phyloP scores from a whole-genome alignment of 2,329 filamentous ascomycete species.

The Lithohypha guttulata region DNA sequence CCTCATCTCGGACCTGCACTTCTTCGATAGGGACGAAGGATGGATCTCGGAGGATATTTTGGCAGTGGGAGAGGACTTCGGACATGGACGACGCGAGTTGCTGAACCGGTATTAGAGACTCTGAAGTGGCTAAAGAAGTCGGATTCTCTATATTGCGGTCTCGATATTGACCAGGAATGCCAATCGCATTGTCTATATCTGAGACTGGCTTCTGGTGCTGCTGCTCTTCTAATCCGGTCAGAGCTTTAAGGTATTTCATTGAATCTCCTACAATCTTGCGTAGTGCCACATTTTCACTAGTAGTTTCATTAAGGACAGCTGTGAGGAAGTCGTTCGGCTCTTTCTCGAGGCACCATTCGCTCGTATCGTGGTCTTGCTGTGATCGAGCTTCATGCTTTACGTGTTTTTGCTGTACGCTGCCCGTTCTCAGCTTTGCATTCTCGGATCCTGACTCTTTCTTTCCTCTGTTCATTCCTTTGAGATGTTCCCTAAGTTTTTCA shows the following conservation, averaged over 20 bases:
- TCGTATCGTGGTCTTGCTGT: conserved; percentile 36
- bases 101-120: conserved; percentile 52
- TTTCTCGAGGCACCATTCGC: conserved; percentile 59
- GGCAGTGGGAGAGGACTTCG: conserved; percentile 66
- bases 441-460: conserved; percentile 38
- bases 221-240: conserved; percentile 40
- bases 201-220: conserved; percentile 8
- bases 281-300: conserved; percentile 82
- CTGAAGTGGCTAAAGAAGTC: not conserved
- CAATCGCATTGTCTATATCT: conserved; percentile 14
- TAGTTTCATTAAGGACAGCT: conserved; percentile 55
- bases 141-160: conserved; percentile 2
- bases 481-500: conserved; percentile 75
- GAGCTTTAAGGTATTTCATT: conserved; percentile 53
- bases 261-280: conserved; percentile 62
- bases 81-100: conserved; percentile 63
- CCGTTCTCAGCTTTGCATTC: conserved; percentile 38
- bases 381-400: conserved; percentile 24
- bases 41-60: conserved; percentile 79
- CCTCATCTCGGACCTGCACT: conserved; percentile 81
- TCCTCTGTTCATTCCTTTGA: conserved; percentile 58
- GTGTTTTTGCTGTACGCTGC: conserved; percentile 29
- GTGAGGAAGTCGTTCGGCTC: conserved; percentile 84
- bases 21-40: conserved; percentile 94
- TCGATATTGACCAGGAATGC: conserved; percentile 22